Conservation (phyloP, 1,139 yeast genomes). For the Meyerozyma smithsonii region DNA sequence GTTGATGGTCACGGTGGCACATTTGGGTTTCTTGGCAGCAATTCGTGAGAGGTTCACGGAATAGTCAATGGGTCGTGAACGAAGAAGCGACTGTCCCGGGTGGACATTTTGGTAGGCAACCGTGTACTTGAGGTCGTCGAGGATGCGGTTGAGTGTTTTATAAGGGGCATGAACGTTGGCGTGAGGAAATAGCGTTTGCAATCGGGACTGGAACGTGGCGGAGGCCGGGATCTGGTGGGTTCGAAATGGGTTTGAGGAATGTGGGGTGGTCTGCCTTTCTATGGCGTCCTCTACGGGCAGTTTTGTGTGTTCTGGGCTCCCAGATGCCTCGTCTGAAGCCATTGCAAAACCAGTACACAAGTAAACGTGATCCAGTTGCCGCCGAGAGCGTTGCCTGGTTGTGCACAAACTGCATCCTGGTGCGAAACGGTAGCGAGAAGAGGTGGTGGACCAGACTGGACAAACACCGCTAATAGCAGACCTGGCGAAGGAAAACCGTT, state of each 20-base stretch:
- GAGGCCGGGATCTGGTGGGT: not conserved
- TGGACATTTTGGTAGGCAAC: conserved; percentile 20
- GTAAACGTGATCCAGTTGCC: not conserved
- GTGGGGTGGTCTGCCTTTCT: not conserved
- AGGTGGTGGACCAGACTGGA: too few relatives aligned
- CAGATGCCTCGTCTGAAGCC: not conserved
- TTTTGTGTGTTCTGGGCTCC: not conserved
- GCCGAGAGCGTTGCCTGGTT: too few relatives aligned
- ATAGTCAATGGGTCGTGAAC: conserved; percentile 31
- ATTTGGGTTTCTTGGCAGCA: conserved; percentile 9
- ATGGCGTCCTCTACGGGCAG: not conserved
- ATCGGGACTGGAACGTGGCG: not conserved
- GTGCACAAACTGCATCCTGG: too few relatives aligned
- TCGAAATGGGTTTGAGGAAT: not conserved
- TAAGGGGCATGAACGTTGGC: conserved; percentile 24
- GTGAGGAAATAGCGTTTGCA: not conserved
- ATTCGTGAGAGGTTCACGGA: conserved; percentile 23
- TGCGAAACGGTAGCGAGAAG: too few relatives aligned
- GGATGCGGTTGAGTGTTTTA: conserved; percentile 61
- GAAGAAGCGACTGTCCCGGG: conserved; percentile 20
- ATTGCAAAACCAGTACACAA: too few relatives aligned
- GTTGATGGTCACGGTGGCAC: conserved; percentile 28
- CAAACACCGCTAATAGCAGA: too few relatives aligned
- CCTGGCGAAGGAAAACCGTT: too few relatives aligned
- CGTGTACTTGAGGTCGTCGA: conserved; percentile 58